phyloP scores from a whole-genome alignment of 495 filamentous ascomycete genomes.

The Filosporella fistucella region DNA sequence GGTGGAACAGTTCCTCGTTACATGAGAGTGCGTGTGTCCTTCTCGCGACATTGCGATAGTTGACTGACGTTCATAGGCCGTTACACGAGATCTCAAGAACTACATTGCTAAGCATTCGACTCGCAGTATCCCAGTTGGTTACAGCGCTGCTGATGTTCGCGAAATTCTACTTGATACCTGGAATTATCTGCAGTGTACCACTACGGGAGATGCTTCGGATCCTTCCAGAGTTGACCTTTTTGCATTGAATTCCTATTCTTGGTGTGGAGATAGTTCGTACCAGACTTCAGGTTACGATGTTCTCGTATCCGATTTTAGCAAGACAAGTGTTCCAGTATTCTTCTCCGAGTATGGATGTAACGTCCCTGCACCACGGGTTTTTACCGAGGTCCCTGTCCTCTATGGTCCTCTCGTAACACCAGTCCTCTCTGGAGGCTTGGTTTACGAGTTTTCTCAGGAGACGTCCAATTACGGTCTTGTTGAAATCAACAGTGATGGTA shows the following conservation, averaged over 20 bases:
- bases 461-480: slow-evolving; percentile 72
- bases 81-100: slow-evolving; percentile 81
- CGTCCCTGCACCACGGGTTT: slow-evolving; percentile 68
- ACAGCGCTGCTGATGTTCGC: slow-evolving; percentile 92
- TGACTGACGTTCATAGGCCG: slow-evolving; percentile 36
- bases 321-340: slow-evolving; percentile 80
- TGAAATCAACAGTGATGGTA: slow-evolving; percentile 57
- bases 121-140: slow-evolving; percentile 77
- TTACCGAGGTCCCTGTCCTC: slow-evolving; percentile 75
- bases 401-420: slow-evolving; percentile 77
- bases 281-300: slow-evolving; percentile 64
- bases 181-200: slow-evolving; percentile 78
- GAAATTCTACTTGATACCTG: slow-evolving; percentile 71
- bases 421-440: slow-evolving; percentile 78
- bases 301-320: slow-evolving; percentile 65
- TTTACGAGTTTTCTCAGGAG: slow-evolving; percentile 85
- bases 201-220: slow-evolving; percentile 57
- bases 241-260: slow-evolving; percentile 91
- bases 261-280: slow-evolving; percentile 80
- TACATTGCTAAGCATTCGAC: slow-evolving; percentile 71
- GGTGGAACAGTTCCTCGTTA: slow-evolving; percentile 58
- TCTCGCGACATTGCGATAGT: not conserved
- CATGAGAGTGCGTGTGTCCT: slow-evolving; percentile 32
- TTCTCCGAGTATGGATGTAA: slow-evolving; percentile 98
- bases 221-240: slow-evolving; percentile 77